A percentile compares a stretch with the other conserved stretches of the same genome.
Conservation (phyloP, 2,329 filamentous ascomycete species). For the Metarhizium robertsii region DNA sequence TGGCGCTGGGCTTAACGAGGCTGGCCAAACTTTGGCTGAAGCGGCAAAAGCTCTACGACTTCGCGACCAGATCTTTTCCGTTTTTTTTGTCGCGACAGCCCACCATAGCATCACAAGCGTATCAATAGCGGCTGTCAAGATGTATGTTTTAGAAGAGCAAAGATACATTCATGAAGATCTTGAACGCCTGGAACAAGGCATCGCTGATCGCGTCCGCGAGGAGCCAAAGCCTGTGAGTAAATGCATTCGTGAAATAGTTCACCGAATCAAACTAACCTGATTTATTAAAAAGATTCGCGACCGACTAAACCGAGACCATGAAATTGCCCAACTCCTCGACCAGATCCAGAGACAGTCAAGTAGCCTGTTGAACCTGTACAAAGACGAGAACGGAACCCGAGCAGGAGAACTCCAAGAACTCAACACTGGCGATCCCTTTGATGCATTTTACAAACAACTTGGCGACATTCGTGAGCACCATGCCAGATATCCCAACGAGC, state of each 20-base stretch:
- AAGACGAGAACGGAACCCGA: conserved; percentile 62
- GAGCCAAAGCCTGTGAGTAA: conserved; percentile 74
- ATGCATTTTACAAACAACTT: conserved; percentile 83
- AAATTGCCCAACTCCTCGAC: conserved; percentile 76
- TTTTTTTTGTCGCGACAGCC: not conserved
- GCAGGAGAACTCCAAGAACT: conserved; percentile 77
- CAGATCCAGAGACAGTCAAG: conserved; percentile 82
- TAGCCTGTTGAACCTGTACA: conserved; percentile 74
- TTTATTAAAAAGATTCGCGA: conserved; percentile 62
- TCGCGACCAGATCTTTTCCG: not conserved
- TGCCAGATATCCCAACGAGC: conserved; percentile 84
- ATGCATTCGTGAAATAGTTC: not conserved
- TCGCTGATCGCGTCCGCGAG: conserved; percentile 79
- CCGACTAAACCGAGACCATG: conserved; percentile 81
- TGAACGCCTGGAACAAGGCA: conserved; percentile 88
- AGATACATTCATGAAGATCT: conserved; percentile 92
- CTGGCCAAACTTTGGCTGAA: conserved; percentile 4
- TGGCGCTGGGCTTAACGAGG: conserved; percentile 1
- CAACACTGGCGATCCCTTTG: conserved; percentile 76
- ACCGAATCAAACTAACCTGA: conserved; percentile 12
- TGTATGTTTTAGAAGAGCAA: conserved; percentile 91
- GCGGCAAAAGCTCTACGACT: not conserved
- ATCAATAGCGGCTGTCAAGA: conserved; percentile 17
- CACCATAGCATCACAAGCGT: not conserved
- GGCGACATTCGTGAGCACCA: conserved; percentile 79